Conservation (phyloP, 169 alveolate genomes). For the Eimeria sp. region DNA sequence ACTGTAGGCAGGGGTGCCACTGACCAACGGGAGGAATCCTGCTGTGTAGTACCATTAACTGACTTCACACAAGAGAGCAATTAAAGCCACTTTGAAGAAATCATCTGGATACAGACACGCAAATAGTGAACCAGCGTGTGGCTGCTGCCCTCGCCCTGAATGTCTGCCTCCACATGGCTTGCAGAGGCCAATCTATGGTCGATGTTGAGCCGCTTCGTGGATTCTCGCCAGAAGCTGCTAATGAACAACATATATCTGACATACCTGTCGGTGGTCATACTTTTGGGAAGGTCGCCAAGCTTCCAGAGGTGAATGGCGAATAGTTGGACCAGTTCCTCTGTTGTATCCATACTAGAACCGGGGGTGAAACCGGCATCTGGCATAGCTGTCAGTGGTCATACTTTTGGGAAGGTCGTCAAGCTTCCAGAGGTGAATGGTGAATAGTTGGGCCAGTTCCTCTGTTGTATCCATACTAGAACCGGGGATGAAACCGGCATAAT, state of each 20-base stretch:
- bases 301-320: background rate
- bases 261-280: background rate
- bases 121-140: no score
- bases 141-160: background rate
- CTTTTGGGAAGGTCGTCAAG: background rate
- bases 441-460: background rate
- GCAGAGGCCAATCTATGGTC: background rate
- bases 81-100: no score
- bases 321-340: background rate
- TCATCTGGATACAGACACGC: no score
- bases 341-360: background rate
- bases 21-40: background rate
- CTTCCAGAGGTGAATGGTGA: background rate
- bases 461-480: background rate
- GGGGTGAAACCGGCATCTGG: background rate
- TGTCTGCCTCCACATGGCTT: background rate
- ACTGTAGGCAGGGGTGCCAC: background rate
- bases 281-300: background rate
- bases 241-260: background rate
- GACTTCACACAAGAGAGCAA: background rate
- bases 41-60: background rate
- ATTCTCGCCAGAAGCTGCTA: background rate
- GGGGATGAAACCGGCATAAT: background rate
- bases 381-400: background rate
- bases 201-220: background rate